Evolutionary conservation across 306 rosid genomes (phyloP).

Genomic region (Echinosophora koreensis): DNA sequence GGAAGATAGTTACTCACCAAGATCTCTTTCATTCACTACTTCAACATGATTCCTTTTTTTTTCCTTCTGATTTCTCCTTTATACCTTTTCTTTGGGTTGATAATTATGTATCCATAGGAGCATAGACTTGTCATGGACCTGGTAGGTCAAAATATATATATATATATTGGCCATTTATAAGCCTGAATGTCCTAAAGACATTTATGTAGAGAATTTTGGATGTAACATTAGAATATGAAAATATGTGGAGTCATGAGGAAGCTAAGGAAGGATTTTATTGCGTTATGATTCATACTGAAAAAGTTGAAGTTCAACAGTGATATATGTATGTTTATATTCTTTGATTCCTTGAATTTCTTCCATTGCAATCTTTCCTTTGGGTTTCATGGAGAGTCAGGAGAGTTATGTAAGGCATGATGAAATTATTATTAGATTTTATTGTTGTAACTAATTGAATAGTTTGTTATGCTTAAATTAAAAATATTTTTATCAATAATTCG

Average conservation of each 20-base stretch:
- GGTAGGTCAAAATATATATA: slow-evolving; percentile 39
- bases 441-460: no score
- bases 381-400: neutral
- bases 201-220: slow-evolving; percentile 48
- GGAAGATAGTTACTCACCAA: slow-evolving; percentile 73
- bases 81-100: slow-evolving; percentile 28
- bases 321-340: slow-evolving; percentile 44
- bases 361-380: neutral
- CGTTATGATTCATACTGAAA: slow-evolving; percentile 2
- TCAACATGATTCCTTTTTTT: slow-evolving; percentile 27
- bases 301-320: slow-evolving; percentile 27
- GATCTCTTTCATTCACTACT: slow-evolving; percentile 35
- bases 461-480: no score
- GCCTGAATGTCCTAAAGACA: slow-evolving; percentile 30
- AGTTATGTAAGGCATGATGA: neutral
- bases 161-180: slow-evolving; percentile 13
- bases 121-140: slow-evolving; percentile 10
- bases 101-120: slow-evolving; percentile 44
- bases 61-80: slow-evolving; percentile 29
- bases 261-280: slow-evolving; percentile 39
- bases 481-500: no score
- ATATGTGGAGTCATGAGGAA: slow-evolving; percentile 15
- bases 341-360: slow-evolving; percentile 38
- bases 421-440: neutral
- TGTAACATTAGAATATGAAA: slow-evolving; percentile 39